These are phyloP conservation scores for Diaporthe sp. DNA, from an alignment of 2,329 filamentous ascomycete genomes.

Conservation along the genomic window DNA sequence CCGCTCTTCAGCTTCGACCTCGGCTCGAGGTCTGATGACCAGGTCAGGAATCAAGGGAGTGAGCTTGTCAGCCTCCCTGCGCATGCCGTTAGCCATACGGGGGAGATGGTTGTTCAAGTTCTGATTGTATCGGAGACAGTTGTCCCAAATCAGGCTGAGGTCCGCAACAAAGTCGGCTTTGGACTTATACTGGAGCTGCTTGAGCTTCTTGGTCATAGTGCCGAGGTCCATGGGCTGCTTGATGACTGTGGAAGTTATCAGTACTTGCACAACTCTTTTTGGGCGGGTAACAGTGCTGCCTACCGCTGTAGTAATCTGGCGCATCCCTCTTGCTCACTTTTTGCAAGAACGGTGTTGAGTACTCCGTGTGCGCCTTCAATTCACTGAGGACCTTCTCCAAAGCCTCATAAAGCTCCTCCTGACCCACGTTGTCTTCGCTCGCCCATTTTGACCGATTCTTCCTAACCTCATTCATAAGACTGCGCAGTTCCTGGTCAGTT, in stretches of 20 bases:
- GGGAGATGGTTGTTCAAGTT: constrained; percentile 88
- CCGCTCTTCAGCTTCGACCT: constrained; percentile 90
- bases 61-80: constrained; percentile 96
- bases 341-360: constrained; percentile 94
- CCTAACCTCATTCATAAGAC: constrained; percentile 94
- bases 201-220: constrained; percentile 98
- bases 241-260: constrained; percentile 72
- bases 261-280: constrained; percentile 39
- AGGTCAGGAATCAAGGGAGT: constrained; percentile 96
- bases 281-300: constrained; percentile 51
- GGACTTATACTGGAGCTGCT: constrained; percentile 81
- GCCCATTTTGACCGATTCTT: constrained; percentile 99
- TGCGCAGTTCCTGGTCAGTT: constrained; percentile 91
- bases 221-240: constrained; percentile 98
- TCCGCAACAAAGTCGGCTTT: constrained; percentile 96
- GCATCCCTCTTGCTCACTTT: constrained; percentile 97
- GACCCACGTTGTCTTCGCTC: constrained; percentile 95
- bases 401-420: constrained; percentile 97
- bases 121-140: constrained; percentile 95
- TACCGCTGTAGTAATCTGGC: constrained; percentile 93
- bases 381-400: constrained; percentile 97
- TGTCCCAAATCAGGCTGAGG: constrained; percentile 95
- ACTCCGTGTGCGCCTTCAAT: constrained; percentile 96
- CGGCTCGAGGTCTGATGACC: constrained; percentile 87
- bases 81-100: constrained; percentile 95